phyloP scores from a whole-genome alignment of 768 basidiomycete genomes.

The Plicaturopsis crispa region DNA sequence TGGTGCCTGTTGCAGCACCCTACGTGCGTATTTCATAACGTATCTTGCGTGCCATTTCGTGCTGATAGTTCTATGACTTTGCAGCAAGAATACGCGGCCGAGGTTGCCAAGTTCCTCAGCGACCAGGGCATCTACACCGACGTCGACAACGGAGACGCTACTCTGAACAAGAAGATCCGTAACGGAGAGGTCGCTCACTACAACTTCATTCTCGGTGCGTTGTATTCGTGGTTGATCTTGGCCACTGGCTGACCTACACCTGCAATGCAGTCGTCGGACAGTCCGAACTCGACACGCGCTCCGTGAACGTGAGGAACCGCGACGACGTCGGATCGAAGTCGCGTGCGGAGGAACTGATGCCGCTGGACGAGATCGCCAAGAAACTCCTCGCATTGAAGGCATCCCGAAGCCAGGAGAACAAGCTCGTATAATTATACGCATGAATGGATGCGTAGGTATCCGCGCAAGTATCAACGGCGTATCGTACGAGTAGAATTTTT shows the following conservation, averaged over 20 bases:
- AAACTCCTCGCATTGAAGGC: constrained; percentile 72
- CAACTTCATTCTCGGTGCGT: constrained; percentile 92
- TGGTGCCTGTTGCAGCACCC: constrained; percentile 87
- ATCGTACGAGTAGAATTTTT: background rate
- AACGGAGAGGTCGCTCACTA: constrained; percentile 97
- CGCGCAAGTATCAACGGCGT: background rate
- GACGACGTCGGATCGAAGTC: constrained; percentile 88
- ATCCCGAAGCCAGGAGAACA: constrained; percentile 44
- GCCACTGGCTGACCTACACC: constrained; percentile 1
- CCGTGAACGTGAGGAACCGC: constrained; percentile 94
- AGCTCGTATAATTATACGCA: constrained; percentile 24
- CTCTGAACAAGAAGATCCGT: constrained; percentile 93
- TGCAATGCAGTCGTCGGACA: constrained; percentile 77
- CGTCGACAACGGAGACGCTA: constrained; percentile 87
- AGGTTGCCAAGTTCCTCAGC: constrained; percentile 64
- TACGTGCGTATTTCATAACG: constrained; percentile 50
- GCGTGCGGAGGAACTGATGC: constrained; percentile 57
- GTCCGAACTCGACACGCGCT: constrained; percentile 76
- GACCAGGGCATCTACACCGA: constrained; percentile 79
- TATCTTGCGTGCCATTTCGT: constrained; percentile 5
- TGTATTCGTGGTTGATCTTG: constrained; percentile 1
- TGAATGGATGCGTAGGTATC: background rate
- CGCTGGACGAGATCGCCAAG: constrained; percentile 61
- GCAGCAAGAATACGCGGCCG: constrained; percentile 85
- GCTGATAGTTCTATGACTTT: constrained; percentile 10